A percentile compares a stretch with the other conserved stretches of the same genome.
These are phyloP conservation scores for Naganishia friedmannii DNA, from an alignment of 768 basidiomycete genomes.

Conservation along the genomic window DNA sequence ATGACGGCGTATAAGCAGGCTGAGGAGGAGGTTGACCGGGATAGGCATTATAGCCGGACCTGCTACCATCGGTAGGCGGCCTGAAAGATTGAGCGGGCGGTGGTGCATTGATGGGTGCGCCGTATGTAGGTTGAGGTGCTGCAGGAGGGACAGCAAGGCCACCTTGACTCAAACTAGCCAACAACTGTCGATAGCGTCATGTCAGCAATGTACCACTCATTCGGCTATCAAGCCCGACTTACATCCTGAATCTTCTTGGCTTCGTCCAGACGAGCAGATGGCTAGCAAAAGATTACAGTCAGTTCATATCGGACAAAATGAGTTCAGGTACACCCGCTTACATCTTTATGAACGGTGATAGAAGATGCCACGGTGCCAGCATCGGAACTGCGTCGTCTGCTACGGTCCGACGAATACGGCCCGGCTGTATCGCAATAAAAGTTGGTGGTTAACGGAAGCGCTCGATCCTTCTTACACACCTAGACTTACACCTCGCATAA, in stretches of 20 bases:
- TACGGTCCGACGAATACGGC: slow-evolving; percentile 16
- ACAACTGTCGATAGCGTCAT: not conserved
- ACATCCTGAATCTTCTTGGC: slow-evolving; percentile 31
- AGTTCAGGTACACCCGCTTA: not conserved
- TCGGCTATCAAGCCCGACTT: not conserved
- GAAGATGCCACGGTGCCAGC: not conserved
- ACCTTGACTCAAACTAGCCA: slow-evolving; percentile 14
- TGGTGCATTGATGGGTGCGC: not conserved
- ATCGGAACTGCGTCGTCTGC: slow-evolving; percentile 19
- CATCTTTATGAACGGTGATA: not conserved
- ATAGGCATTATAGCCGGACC: not conserved
- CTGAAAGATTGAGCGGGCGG: not conserved
- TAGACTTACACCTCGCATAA: slow-evolving; percentile 20
- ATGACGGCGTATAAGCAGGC: slow-evolving; percentile 3
- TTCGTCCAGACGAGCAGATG: slow-evolving; percentile 22
- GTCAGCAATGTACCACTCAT: not conserved
- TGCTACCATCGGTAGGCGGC: not conserved
- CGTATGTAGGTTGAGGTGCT: not conserved
- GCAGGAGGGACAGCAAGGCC: slow-evolving; percentile 1
- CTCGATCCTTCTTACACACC: not conserved
- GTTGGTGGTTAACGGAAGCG: not conserved
- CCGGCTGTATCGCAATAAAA: not conserved
- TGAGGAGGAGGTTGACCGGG: not conserved
- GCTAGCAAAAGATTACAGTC: not conserved
- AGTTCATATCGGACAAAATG: not conserved